These are phyloP conservation scores for Casuarina equisetifolia DNA, from an alignment of 306 rosid species.

Conservation along the genomic window DNA sequence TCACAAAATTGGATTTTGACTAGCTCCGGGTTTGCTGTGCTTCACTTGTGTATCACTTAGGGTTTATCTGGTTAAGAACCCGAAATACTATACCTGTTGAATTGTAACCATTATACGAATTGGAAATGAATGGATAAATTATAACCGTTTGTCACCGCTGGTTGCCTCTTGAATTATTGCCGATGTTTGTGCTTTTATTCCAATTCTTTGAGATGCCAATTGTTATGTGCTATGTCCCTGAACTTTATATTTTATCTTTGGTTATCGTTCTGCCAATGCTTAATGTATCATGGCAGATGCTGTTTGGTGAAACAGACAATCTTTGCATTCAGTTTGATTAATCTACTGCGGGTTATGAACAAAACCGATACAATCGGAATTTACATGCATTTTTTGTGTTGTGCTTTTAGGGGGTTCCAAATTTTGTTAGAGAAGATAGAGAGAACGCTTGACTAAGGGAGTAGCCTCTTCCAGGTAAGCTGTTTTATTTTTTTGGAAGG, in stretches of 20 bases:
- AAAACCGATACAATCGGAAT: not conserved
- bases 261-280: too few relatives aligned
- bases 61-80: not conserved
- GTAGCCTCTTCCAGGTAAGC: not conserved
- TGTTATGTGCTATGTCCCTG: not conserved
- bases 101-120: not conserved
- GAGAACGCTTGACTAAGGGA: not conserved
- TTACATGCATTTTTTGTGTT: not conserved
- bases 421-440: not conserved
- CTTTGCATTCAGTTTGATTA: not conserved
- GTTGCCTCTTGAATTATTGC: not conserved
- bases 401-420: not conserved
- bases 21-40: not conserved
- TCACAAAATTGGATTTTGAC: not conserved
- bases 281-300: not conserved
- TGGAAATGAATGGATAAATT: not conserved
- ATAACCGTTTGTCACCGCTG: not conserved
- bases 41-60: not conserved
- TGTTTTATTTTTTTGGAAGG: not conserved
- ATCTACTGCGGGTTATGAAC: not conserved
- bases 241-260: not conserved
- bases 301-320: not conserved
- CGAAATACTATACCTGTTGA: not conserved
- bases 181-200: not conserved
- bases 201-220: not conserved